Percentiles rank a stretch among this genome's conserved stretches.
Evolutionary conservation across 805 yeast genomes (phyloP).

Genomic region (Nakazawaea populi): DNA sequence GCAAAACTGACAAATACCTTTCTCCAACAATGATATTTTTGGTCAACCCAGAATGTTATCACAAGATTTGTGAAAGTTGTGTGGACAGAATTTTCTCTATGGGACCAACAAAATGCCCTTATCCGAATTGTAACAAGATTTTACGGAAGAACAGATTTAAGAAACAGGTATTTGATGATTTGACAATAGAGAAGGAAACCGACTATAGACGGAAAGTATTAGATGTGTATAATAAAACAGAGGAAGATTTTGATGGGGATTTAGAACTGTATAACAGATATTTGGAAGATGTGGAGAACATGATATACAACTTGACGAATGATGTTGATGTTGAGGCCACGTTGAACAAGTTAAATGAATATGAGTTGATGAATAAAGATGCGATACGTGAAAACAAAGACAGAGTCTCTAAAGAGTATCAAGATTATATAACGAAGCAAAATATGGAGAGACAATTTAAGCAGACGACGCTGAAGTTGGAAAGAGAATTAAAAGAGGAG

Average conservation of each 20-base stretch:
- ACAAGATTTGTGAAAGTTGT: slow-evolving; percentile 94
- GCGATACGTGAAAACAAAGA: slow-evolving; percentile 73
- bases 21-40: slow-evolving; percentile 91
- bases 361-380: slow-evolving; percentile 68
- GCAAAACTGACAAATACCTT: slow-evolving; percentile 90
- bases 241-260: slow-evolving; percentile 57
- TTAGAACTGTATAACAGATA: slow-evolving; percentile 66
- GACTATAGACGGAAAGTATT: slow-evolving; percentile 80
- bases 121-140: slow-evolving; percentile 82
- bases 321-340: slow-evolving; percentile 65
- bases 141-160: slow-evolving; percentile 86
- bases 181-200: slow-evolving; percentile 84
- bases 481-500: slow-evolving; percentile 50
- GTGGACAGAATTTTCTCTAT: slow-evolving; percentile 90
- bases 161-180: slow-evolving; percentile 88
- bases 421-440: slow-evolving; percentile 55
- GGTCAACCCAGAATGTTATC: slow-evolving; percentile 96
- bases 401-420: slow-evolving; percentile 65
- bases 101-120: slow-evolving; percentile 98
- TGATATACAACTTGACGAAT: slow-evolving; percentile 70
- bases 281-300: slow-evolving; percentile 77
- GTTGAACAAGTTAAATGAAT: slow-evolving; percentile 57
- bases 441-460: slow-evolving; percentile 67
- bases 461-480: slow-evolving; percentile 60
- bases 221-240: slow-evolving; percentile 73